phyloP scores from a whole-genome alignment of 1,284 basidiomycete genomes.

The Puccinia polysora region DNA sequence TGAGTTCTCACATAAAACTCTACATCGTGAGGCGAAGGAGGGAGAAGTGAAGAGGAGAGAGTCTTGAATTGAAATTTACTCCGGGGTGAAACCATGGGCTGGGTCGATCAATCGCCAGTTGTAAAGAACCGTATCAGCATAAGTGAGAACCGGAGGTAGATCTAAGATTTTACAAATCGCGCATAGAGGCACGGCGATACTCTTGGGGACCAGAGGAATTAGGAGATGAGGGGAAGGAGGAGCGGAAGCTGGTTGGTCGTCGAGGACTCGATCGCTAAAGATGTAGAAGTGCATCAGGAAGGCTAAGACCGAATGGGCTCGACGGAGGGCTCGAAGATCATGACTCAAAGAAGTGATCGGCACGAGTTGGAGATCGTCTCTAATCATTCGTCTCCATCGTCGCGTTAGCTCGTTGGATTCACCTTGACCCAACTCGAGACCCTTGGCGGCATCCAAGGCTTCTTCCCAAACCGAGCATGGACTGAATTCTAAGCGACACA shows the following conservation, averaged over 20 bases:
- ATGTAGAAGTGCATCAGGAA: slow-evolving; percentile 86
- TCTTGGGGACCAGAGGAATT: not conserved
- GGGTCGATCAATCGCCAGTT: slow-evolving; percentile 65
- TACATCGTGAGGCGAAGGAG: not conserved
- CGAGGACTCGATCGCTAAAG: slow-evolving; percentile 55
- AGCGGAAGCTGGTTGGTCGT: not conserved
- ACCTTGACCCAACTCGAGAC: not conserved
- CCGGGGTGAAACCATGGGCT: slow-evolving; percentile 48
- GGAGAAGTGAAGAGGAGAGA: not conserved
- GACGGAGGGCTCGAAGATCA: slow-evolving; percentile 55
- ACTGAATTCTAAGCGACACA: not conserved
- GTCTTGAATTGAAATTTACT: slow-evolving; percentile 39
- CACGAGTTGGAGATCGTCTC: slow-evolving; percentile 50
- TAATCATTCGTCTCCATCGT: slow-evolving; percentile 56
- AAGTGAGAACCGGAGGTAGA: slow-evolving; percentile 83
- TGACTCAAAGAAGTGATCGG: not conserved
- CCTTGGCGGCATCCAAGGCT: slow-evolving; percentile 2
- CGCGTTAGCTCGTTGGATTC: not conserved
- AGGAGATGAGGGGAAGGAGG: not conserved
- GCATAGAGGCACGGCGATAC: slow-evolving; percentile 72
- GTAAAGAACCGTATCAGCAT: slow-evolving; percentile 87
- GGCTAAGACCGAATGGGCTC: slow-evolving; percentile 77
- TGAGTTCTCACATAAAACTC: slow-evolving; percentile 41
- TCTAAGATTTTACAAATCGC: slow-evolving; percentile 69
- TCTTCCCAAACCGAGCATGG: slow-evolving; percentile 23